Conservation (phyloP, 1,284 basidiomycete species). For the Malassezia yamatoensis region DNA sequence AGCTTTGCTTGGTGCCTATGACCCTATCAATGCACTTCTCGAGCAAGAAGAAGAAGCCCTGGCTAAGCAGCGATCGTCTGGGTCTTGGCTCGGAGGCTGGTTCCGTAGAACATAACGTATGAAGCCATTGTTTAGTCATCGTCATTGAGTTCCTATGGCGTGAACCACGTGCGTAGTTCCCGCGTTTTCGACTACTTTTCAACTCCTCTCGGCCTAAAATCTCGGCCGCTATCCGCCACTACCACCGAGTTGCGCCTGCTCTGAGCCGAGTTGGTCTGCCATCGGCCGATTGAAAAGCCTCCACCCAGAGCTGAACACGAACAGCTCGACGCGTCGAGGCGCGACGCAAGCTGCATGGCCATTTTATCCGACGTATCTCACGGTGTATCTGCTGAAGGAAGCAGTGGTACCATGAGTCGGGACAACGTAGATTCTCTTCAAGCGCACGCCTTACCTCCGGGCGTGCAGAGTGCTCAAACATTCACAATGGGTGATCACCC, state of each 20-base stretch:
- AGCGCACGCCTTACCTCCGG: constrained; percentile 12
- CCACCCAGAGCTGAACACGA: constrained; percentile 12
- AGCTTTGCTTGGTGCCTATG: constrained; percentile 21
- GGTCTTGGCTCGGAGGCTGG: constrained; percentile 39
- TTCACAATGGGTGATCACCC: constrained; percentile 16
- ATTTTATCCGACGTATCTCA: constrained; percentile 7
- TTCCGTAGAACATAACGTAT: constrained; percentile 15
- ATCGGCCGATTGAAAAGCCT: constrained; percentile 18
- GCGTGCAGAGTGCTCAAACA: constrained; percentile 9
- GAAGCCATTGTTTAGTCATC: no score
- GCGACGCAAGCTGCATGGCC: not conserved
- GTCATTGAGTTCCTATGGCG: no score
- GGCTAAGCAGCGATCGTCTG: not conserved
- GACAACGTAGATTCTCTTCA: constrained; percentile 9
- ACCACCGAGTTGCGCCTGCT: constrained; percentile 15
- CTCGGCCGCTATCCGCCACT: constrained; percentile 17
- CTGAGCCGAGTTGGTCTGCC: not conserved
- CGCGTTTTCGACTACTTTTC: no score
- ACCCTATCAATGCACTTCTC: constrained; percentile 28
- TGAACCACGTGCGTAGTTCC: not conserved
- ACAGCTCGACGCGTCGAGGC: constrained; percentile 2
- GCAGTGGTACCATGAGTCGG: not conserved
- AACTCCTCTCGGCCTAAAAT: not conserved
- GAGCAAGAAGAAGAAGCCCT: constrained; percentile 32
- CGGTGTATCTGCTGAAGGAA: not conserved